A percentile compares a stretch with the other conserved stretches of the same genome.
Evolutionary conservation across 116 monocot genomes (phyloP).

Genomic region (Posidonia oceanica): DNA sequence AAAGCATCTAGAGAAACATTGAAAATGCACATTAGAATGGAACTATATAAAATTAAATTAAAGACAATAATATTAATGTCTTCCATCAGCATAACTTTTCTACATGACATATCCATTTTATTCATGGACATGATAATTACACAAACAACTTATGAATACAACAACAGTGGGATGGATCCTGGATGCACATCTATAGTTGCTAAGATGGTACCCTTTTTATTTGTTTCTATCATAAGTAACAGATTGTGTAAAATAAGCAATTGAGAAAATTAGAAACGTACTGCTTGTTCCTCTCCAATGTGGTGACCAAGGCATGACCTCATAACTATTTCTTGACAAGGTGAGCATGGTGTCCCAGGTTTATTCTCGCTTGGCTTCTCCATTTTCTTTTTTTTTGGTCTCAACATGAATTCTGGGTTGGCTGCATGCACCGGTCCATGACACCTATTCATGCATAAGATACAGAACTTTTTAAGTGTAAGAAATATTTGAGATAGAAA

Average conservation of each 20-base stretch:
- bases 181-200: no score
- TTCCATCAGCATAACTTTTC: no score
- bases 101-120: no score
- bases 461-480: not conserved
- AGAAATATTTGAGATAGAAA: no score
- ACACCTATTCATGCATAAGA: conserved; percentile 36
- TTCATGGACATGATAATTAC: no score
- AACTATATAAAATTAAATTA: not conserved
- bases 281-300: conserved; percentile 63
- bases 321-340: conserved; percentile 73
- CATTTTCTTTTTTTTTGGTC: conserved; percentile 70
- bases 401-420: conserved; percentile 77
- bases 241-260: not conserved
- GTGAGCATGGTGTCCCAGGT: conserved; percentile 72
- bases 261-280: conserved; percentile 17
- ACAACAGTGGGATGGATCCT: no score
- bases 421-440: conserved; percentile 85
- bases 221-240: no score
- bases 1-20: conserved; percentile 58
- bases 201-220: no score
- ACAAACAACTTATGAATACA: no score
- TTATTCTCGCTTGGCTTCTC: conserved; percentile 25
- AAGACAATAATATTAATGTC: no score
- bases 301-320: conserved; percentile 71
- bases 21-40: not conserved